A percentile compares a stretch with the other conserved stretches of the same genome.
These are phyloP conservation scores for Cordyceps pruinosa DNA, from an alignment of 2,329 filamentous ascomycete genomes.

Conservation along the genomic window DNA sequence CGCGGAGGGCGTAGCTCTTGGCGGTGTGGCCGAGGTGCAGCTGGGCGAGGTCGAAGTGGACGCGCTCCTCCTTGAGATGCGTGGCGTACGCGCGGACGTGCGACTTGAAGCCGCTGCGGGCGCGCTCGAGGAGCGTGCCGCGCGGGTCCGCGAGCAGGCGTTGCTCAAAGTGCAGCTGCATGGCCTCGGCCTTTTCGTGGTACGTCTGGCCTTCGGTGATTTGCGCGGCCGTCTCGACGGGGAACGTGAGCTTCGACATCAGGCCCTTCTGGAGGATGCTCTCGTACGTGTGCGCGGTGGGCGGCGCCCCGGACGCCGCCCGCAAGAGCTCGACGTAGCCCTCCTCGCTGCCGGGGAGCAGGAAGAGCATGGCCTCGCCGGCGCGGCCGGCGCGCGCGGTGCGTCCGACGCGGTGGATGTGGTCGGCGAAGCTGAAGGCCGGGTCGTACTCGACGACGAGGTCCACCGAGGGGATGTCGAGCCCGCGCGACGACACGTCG, in stretches of 20 bases:
- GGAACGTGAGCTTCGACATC: conserved; percentile 51
- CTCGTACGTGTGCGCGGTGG: conserved; percentile 46
- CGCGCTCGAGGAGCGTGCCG: conserved; percentile 70
- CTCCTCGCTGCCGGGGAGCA: conserved; percentile 86
- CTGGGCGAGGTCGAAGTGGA: conserved; percentile 84
- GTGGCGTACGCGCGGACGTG: conserved; percentile 94
- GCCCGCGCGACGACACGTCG: conserved; percentile 89
- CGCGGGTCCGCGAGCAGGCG: conserved; percentile 53
- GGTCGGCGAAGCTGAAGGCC: conserved; percentile 86
- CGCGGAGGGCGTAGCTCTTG: conserved; percentile 85
- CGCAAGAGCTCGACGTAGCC: conserved; percentile 74
- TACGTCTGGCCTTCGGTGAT: conserved; percentile 36
- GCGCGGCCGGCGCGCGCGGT: conserved; percentile 88
- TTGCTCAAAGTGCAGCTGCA: conserved; percentile 55
- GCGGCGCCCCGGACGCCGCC: conserved; percentile 38
- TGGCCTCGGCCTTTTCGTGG: conserved; percentile 46
- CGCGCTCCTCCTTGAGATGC: conserved; percentile 76
- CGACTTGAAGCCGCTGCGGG: conserved; percentile 78
- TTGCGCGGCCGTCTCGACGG: conserved; percentile 60
- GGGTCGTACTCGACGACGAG: conserved; percentile 95
- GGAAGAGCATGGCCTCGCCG: conserved; percentile 81
- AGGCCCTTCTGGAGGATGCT: conserved; percentile 59
- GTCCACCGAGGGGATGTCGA: conserved; percentile 92
- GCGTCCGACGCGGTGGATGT: conserved; percentile 88
- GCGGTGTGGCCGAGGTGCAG: conserved; percentile 89